Conservation (phyloP, 495 filamentous ascomycete genomes). For the Cetradonia linearis region DNA sequence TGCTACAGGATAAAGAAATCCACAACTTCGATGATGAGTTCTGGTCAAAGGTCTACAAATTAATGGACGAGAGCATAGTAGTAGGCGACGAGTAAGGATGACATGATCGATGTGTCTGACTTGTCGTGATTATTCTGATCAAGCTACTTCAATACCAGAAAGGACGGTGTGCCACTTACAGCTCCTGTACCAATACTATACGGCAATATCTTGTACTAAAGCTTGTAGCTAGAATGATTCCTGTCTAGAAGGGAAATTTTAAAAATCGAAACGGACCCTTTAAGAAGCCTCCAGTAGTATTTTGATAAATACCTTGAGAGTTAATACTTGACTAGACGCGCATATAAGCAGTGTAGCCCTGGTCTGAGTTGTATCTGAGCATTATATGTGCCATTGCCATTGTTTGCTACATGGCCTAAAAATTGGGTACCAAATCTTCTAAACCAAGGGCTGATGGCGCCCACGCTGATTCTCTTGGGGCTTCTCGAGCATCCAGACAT, state of each 20-base stretch:
- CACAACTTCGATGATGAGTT: not conserved
- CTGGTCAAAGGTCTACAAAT: not conserved
- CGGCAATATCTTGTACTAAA: not conserved
- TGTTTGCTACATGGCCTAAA: not conserved
- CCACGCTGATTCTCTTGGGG: too few relatives aligned
- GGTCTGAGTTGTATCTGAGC: not conserved
- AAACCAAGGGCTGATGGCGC: too few relatives aligned
- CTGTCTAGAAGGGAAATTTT: not conserved
- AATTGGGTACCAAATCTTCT: too few relatives aligned
- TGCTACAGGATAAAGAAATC: not conserved
- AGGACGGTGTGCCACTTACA: not conserved
- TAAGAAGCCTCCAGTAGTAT: not conserved
- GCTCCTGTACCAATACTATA: not conserved
- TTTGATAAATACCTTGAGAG: not conserved
- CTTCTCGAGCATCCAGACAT: too few relatives aligned
- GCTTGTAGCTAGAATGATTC: not conserved
- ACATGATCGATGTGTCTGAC: not conserved
- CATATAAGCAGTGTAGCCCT: not conserved
- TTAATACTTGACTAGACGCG: not conserved
- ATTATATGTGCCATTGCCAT: not conserved
- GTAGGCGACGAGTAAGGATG: not conserved
- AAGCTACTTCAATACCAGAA: conserved; percentile 2
- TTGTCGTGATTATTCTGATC: not conserved
- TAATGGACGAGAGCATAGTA: not conserved
- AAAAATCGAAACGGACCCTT: not conserved